Evolutionary conservation across 768 basidiomycete species (phyloP).

Genomic region (Atractiella rhizophila): DNA sequence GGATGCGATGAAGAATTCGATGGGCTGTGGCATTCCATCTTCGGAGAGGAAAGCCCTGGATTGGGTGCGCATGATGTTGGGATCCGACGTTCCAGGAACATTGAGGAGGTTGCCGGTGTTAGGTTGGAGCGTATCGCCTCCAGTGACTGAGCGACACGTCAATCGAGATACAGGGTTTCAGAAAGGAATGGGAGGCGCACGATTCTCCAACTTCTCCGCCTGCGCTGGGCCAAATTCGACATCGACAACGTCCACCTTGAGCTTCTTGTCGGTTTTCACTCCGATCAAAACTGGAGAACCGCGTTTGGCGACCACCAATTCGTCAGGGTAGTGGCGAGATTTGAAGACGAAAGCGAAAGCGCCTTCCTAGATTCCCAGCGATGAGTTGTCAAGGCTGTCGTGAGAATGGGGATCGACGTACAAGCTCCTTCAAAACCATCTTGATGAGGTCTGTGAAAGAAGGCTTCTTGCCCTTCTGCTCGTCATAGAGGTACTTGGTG

Average conservation of each 20-base stretch:
- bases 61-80: constrained; percentile 70
- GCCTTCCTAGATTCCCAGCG: constrained; percentile 34
- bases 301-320: constrained; percentile 82
- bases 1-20: constrained; percentile 97
- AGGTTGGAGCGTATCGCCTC: background rate
- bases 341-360: constrained; percentile 99
- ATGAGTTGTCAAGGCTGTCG: background rate
- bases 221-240: constrained; percentile 67
- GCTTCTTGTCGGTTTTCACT: constrained; percentile 98
- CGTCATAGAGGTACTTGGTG: constrained; percentile 86
- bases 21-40: constrained; percentile 91
- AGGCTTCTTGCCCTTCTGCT: constrained; percentile 56
- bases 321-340: constrained; percentile 78
- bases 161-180: background rate
- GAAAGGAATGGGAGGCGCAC: constrained; percentile 25
- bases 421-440: constrained; percentile 78
- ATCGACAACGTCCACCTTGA: constrained; percentile 98
- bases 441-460: constrained; percentile 82
- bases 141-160: background rate
- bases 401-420: constrained; percentile 13
- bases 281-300: constrained; percentile 90
- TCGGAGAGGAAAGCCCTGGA: constrained; percentile 96
- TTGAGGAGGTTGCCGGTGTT: constrained; percentile 32
- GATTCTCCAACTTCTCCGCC: constrained; percentile 23
- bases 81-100: constrained; percentile 31